Percentiles rank a stretch among this genome's conserved stretches.
phyloP scores from a whole-genome alignment of 1,284 basidiomycete species.

The Sporisorium graminicola region DNA sequence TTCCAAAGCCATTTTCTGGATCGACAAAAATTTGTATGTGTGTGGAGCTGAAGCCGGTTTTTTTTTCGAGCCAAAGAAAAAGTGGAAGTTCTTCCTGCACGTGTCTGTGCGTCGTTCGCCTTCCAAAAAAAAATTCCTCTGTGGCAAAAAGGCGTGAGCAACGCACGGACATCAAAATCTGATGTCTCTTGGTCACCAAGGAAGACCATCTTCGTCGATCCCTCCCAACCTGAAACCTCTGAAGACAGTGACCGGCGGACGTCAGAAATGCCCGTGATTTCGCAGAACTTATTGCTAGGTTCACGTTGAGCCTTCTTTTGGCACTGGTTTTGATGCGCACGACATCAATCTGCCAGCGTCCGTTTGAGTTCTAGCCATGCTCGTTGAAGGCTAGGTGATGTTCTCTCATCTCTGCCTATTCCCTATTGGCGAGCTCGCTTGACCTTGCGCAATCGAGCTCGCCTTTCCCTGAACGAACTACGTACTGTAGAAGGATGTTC shows the following conservation, averaged over 20 bases:
- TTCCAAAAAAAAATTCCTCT: conserved; percentile 2
- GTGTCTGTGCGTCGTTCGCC: conserved; percentile 20
- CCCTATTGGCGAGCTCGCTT: too few species aligned
- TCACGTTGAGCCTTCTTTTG: too few species aligned
- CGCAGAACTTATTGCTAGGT: too few species aligned
- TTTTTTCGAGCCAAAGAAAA: conserved; percentile 10
- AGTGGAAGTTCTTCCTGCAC: conserved; percentile 31
- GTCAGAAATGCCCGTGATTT: too few species aligned
- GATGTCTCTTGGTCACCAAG: too few species aligned
- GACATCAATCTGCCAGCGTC: background rate
- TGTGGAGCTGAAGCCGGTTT: background rate
- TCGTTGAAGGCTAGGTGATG: too few species aligned
- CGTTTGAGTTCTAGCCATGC: background rate
- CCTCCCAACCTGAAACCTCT: too few species aligned
- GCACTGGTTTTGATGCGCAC: background rate
- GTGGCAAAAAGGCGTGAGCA: conserved; percentile 11
- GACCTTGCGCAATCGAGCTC: background rate
- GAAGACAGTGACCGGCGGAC: too few species aligned
- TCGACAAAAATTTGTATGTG: conserved; percentile 3
- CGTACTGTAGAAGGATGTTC: too few species aligned
- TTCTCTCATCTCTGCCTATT: too few species aligned
- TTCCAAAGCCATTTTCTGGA: conserved; percentile 2
- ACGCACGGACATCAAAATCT: conserved; percentile 1
- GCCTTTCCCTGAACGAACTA: too few species aligned
- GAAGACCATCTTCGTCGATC: too few species aligned